These are phyloP conservation scores for Platismatia glauca DNA, from an alignment of 495 filamentous ascomycete genomes.

Conservation along the genomic window DNA sequence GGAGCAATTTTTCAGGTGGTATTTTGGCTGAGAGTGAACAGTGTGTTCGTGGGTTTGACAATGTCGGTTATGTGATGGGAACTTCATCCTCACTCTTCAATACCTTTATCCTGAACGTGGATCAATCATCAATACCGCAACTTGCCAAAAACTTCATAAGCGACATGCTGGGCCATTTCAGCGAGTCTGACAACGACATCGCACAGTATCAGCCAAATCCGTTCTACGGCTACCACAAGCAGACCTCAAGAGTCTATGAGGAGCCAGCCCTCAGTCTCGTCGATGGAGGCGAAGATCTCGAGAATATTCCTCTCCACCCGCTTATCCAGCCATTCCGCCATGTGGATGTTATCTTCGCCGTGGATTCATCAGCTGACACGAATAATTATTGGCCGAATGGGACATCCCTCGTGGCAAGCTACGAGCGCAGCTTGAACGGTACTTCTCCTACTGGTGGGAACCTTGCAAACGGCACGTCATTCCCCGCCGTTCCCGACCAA, in stretches of 20 bases:
- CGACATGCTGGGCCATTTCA: slow-evolving; percentile 46
- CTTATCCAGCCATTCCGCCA: slow-evolving; percentile 68
- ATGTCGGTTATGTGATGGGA: slow-evolving; percentile 77
- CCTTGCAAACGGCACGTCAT: slow-evolving; percentile 75
- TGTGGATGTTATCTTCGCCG: slow-evolving; percentile 87
- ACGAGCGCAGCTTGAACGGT: slow-evolving; percentile 56
- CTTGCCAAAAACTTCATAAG: slow-evolving; percentile 44
- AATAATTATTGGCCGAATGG: slow-evolving; percentile 75
- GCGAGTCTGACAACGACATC: slow-evolving; percentile 60
- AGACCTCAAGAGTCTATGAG: slow-evolving; percentile 50
- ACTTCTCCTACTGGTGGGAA: slow-evolving; percentile 19
- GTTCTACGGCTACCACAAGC: slow-evolving; percentile 62
- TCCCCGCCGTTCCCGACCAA: slow-evolving; percentile 72
- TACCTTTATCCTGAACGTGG: slow-evolving; percentile 53
- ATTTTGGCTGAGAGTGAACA: slow-evolving; percentile 44
- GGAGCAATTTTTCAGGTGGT: slow-evolving; percentile 69
- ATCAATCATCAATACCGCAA: slow-evolving; percentile 43
- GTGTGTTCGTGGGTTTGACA: slow-evolving; percentile 79
- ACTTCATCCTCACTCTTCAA: slow-evolving; percentile 92
- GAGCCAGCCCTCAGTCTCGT: slow-evolving; percentile 60
- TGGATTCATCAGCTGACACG: slow-evolving; percentile 81
- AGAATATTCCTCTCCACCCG: slow-evolving; percentile 83
- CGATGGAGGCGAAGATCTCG: slow-evolving; percentile 77
- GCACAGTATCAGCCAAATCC: slow-evolving; percentile 79
- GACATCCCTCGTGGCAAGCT: slow-evolving; percentile 72